These are phyloP conservation scores for Glomus cerebriforme DNA, from an alignment of 192 early-diverging fungal species.

Conservation along the genomic window DNA sequence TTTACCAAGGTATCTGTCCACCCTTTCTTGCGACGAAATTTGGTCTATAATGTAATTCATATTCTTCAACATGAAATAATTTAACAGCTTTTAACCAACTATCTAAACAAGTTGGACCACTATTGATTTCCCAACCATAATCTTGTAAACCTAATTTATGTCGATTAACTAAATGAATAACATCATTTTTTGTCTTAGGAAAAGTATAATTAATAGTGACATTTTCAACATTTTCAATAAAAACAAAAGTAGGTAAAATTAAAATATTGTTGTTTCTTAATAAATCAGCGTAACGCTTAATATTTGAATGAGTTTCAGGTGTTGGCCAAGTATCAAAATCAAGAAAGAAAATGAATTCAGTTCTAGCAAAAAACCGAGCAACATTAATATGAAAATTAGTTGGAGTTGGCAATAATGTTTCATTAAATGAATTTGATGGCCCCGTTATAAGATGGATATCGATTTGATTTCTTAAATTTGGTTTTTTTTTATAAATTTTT, in stretches of 20 bases:
- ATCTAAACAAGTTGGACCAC: slow-evolving; percentile 50
- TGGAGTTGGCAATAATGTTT: slow-evolving; percentile 34
- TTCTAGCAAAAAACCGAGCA: slow-evolving; percentile 53
- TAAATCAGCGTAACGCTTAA: not conserved
- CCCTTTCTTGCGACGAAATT: slow-evolving; percentile 53
- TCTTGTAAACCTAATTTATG: slow-evolving; percentile 36
- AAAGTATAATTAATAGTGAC: not conserved
- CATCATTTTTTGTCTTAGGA: not conserved
- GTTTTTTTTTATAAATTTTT: slow-evolving; percentile 40
- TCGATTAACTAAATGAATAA: not conserved
- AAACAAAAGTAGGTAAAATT: slow-evolving; percentile 53
- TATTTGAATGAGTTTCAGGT: slow-evolving; percentile 44
- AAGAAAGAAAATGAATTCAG: slow-evolving; percentile 51
- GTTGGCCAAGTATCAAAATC: slow-evolving; percentile 45
- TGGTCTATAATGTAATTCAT: slow-evolving; percentile 61
- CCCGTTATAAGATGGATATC: slow-evolving; percentile 52
- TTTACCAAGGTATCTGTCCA: slow-evolving; percentile 45
- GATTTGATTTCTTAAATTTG: slow-evolving; percentile 41
- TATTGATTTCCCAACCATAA: slow-evolving; percentile 56
- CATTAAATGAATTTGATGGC: slow-evolving; percentile 27
- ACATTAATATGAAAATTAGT: slow-evolving; percentile 55
- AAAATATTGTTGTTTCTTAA: slow-evolving; percentile 47
- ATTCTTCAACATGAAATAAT: slow-evolving; percentile 51
- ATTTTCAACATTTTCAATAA: slow-evolving; percentile 21
- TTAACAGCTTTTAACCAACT: slow-evolving; percentile 44